These are phyloP conservation scores for Xylariales sp. DNA, from an alignment of 2,329 filamentous ascomycete species.

Conservation along the genomic window DNA sequence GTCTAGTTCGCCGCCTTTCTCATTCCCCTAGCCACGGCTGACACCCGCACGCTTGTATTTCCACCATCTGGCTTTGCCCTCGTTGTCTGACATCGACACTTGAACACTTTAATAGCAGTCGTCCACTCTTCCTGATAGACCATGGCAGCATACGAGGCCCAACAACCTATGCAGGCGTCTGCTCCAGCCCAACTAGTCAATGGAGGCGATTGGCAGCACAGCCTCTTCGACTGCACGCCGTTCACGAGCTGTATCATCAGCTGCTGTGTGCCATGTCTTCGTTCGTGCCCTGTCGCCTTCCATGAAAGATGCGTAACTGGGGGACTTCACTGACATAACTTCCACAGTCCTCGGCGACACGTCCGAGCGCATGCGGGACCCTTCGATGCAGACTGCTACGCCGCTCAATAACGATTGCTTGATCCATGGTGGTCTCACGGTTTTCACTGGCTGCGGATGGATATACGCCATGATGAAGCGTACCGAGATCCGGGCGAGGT, in stretches of 20 bases:
- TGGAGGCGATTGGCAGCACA: constrained; percentile 24
- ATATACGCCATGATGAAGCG: constrained; percentile 39
- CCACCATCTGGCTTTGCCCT: too few species aligned
- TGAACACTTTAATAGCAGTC: too few species aligned
- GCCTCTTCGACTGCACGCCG: constrained; percentile 24
- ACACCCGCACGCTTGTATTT: too few species aligned
- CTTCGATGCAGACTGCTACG: constrained; percentile 22
- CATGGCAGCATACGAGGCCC: constrained; percentile 4
- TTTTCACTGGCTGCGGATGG: constrained; percentile 24
- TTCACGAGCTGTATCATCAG: constrained; percentile 23
- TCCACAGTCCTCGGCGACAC: constrained; percentile 26
- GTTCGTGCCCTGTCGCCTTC: constrained; percentile 13
- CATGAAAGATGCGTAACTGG: neutral
- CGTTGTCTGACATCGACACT: too few species aligned
- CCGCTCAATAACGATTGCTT: constrained; percentile 25
- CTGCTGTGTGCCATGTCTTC: constrained; percentile 26
- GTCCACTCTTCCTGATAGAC: too few species aligned
- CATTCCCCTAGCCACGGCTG: too few species aligned
- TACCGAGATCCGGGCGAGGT: constrained; percentile 35
- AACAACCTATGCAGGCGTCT: constrained; percentile 2
- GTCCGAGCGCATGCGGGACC: constrained; percentile 25
- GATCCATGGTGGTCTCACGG: constrained; percentile 20
- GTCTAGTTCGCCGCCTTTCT: too few species aligned
- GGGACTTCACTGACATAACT: neutral
- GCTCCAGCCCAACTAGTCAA: constrained; percentile 4